A percentile compares a stretch with the other conserved stretches of the same genome.
phyloP scores from a whole-genome alignment of 208 protist species.

The Trypanosomatidae sp. region DNA sequence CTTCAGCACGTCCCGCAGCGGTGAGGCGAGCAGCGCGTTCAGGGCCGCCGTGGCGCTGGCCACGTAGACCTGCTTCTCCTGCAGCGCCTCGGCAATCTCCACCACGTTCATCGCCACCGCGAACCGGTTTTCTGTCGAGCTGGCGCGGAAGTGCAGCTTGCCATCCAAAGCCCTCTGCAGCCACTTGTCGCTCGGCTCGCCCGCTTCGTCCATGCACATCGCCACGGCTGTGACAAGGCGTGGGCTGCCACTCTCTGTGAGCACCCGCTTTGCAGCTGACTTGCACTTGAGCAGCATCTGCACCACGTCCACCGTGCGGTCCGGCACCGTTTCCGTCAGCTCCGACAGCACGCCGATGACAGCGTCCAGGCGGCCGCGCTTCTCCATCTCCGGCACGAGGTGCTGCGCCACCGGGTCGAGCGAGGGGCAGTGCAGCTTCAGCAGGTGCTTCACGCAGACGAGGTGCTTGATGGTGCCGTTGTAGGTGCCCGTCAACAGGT shows the following conservation, averaged over 20 bases:
- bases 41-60: constrained; percentile 80
- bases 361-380: constrained; percentile 54
- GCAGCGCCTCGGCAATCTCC: constrained; percentile 84
- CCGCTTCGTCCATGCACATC: constrained; percentile 88
- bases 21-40: constrained; percentile 70
- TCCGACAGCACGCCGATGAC: constrained; percentile 83
- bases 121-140: constrained; percentile 86
- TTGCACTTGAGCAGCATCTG: constrained; percentile 77
- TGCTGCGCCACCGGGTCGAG: constrained; percentile 62
- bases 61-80: constrained; percentile 79
- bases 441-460: constrained; percentile 58
- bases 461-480: constrained; percentile 83
- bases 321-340: constrained; percentile 58
- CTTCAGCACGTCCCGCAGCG: constrained; percentile 77
- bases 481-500: constrained; percentile 67
- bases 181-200: constrained; percentile 81
- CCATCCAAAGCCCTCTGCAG: constrained; percentile 80
- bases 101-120: constrained; percentile 84
- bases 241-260: constrained; percentile 67
- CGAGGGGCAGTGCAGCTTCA: constrained; percentile 51
- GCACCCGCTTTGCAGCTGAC: constrained; percentile 61
- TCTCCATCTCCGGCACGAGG: constrained; percentile 73
- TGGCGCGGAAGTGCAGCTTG: constrained; percentile 79
- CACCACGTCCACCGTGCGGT: constrained; percentile 66
- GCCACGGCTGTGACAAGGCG: constrained; percentile 82